Percentiles rank a stretch among this genome's conserved stretches.
Evolutionary conservation across 2,329 filamentous ascomycete species (phyloP).

Genomic region (Monilinia fructicola): DNA sequence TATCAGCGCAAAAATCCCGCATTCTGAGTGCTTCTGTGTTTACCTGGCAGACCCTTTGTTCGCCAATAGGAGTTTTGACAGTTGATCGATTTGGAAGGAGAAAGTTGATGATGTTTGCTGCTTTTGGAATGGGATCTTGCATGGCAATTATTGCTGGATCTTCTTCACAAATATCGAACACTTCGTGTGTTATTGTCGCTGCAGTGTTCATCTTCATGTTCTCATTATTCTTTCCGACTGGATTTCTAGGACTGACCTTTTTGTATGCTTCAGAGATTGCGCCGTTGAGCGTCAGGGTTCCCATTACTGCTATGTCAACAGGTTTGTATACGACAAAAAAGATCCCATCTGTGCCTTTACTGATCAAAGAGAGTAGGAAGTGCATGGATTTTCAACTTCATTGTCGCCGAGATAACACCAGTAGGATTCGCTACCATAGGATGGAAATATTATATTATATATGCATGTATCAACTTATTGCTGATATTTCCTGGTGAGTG

Average conservation of each 20-base stretch:
- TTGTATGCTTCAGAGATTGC: constrained; percentile 59
- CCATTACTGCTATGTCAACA: constrained; percentile 23
- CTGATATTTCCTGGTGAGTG: constrained; percentile 18
- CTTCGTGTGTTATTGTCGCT: constrained; percentile 37
- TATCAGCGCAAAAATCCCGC: constrained; percentile 49
- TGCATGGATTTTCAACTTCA: constrained; percentile 24
- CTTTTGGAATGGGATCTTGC: constrained; percentile 59
- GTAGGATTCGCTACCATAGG: constrained; percentile 50
- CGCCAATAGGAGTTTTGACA: constrained; percentile 43
- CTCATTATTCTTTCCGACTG: constrained; percentile 54
- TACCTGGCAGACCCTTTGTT: constrained; percentile 21
- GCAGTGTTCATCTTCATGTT: constrained; percentile 49
- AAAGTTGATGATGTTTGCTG: constrained; percentile 70
- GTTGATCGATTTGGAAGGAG: constrained; percentile 63
- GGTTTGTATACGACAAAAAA: not conserved
- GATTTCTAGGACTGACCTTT: constrained; percentile 53
- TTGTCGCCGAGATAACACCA: constrained; percentile 40
- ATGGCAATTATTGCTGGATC: constrained; percentile 59
- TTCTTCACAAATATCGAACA: constrained; percentile 24
- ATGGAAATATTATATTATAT: constrained; percentile 65
- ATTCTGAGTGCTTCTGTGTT: constrained; percentile 54
- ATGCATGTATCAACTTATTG: constrained; percentile 45
- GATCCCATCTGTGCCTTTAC: not conserved
- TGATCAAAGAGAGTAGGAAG: constrained; percentile 12
- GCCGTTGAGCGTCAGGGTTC: constrained; percentile 50